Percentiles rank a stretch among this genome's conserved stretches.
Evolutionary conservation across 2,329 filamentous ascomycete genomes (phyloP).

Genomic region (Pseudogymnoascus sp.): DNA sequence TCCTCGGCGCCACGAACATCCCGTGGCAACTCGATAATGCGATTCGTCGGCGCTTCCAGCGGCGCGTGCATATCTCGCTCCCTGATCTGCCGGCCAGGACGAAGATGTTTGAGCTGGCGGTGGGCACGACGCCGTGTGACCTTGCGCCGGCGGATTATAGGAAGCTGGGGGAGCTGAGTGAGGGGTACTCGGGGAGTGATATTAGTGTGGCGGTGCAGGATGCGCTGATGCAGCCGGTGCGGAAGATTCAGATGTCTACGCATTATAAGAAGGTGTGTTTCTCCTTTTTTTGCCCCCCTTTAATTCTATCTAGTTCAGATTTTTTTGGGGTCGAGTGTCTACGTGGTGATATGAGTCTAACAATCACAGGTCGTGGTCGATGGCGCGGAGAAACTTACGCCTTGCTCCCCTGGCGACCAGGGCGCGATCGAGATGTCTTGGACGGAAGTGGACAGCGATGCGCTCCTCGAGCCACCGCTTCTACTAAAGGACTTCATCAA

Average conservation of each 20-base stretch:
- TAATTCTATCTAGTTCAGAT: background rate
- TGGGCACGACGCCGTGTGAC: conserved; percentile 87
- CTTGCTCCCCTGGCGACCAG: conserved; percentile 84
- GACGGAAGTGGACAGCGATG: conserved; percentile 75
- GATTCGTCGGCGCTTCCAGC: conserved; percentile 91
- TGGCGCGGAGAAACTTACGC: conserved; percentile 61
- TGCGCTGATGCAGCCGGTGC: conserved; percentile 92
- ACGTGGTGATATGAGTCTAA: background rate
- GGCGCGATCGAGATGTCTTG: conserved; percentile 90
- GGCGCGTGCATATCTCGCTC: conserved; percentile 88
- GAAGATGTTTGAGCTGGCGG: conserved; percentile 83
- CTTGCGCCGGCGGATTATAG: conserved; percentile 71
- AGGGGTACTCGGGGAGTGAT: conserved; percentile 94
- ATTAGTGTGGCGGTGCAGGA: conserved; percentile 94
- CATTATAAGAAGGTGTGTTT: conserved; percentile 81
- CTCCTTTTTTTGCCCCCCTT: too few relatives aligned
- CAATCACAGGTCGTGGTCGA: conserved; percentile 58
- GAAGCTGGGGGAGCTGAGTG: conserved; percentile 69
- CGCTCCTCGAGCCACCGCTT: conserved; percentile 78
- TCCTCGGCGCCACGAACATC: conserved; percentile 95
- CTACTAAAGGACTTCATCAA: conserved; percentile 88
- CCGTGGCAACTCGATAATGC: conserved; percentile 97
- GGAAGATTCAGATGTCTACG: conserved; percentile 93
- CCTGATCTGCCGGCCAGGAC: conserved; percentile 81
- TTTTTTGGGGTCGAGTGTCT: too few relatives aligned